Conservation (phyloP, 768 basidiomycete species). For the Rhodotorula sphaerocarpa region DNA sequence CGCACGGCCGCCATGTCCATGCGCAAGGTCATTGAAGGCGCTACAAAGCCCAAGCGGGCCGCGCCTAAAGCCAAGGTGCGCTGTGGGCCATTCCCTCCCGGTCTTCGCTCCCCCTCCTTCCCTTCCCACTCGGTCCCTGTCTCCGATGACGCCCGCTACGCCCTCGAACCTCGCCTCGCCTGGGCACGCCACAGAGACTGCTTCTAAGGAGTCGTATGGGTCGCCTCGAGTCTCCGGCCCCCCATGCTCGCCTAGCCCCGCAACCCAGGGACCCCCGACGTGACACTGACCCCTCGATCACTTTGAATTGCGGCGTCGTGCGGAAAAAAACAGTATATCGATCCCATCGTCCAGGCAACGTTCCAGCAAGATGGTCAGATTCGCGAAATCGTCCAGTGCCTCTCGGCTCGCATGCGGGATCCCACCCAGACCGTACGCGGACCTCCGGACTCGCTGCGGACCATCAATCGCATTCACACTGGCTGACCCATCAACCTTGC, state of each 20-base stretch:
- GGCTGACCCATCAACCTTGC: neutral
- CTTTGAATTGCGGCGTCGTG: no score
- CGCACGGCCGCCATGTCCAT: constrained; percentile 18
- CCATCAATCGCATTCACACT: neutral
- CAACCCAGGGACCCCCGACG: no score
- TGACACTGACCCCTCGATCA: no score
- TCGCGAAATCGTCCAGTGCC: constrained; percentile 82
- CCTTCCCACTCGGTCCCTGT: neutral
- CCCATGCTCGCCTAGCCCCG: no score
- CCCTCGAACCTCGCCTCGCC: no score
- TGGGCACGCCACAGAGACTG: no score
- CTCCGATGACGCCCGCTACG: no score
- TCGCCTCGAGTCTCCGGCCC: no score
- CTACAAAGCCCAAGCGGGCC: constrained; percentile 93
- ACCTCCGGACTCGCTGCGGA: neutral
- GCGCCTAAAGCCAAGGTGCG: constrained; percentile 87
- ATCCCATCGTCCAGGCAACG: constrained; percentile 92
- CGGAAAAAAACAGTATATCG: constrained; percentile 97
- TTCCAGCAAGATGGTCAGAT: constrained; percentile 90
- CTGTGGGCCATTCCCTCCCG: neutral
- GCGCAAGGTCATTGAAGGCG: constrained; percentile 77
- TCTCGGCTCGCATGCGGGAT: constrained; percentile 75
- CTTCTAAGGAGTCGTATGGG: no score
- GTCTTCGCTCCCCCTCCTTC: neutral
- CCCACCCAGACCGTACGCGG: constrained; percentile 74